Percentiles rank a stretch among this genome's conserved stretches.
These are phyloP conservation scores for Dalechampia spathulata DNA, from an alignment of 441 rosid genomes.

Conservation along the genomic window DNA sequence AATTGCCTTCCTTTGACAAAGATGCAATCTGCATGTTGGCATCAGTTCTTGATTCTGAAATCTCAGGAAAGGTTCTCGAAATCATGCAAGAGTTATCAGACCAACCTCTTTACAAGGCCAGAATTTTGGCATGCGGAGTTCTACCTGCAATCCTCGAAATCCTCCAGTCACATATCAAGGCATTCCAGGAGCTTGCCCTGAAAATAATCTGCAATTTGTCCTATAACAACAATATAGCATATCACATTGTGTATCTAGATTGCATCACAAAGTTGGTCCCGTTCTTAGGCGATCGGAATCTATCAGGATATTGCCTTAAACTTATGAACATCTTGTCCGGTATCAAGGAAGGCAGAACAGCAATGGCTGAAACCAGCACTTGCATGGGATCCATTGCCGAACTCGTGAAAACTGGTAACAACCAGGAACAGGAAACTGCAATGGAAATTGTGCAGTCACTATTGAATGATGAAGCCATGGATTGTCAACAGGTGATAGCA, in stretches of 20 bases:
- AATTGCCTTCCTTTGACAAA: conserved; percentile 15
- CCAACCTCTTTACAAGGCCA: conserved; percentile 15
- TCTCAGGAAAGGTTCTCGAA: conserved; percentile 19
- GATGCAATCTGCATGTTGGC: conserved; percentile 23
- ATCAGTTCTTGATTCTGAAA: conserved; percentile 23
- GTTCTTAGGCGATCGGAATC: conserved; percentile 19
- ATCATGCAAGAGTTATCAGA: conserved; percentile 25
- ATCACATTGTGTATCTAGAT: conserved; percentile 31
- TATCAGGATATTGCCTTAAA: conserved; percentile 22
- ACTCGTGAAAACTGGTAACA: conserved; percentile 18
- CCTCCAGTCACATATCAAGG: conserved; percentile 16
- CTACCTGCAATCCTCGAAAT: conserved; percentile 27
- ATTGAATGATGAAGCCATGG: conserved; percentile 8
- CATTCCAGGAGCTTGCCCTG: conserved; percentile 18
- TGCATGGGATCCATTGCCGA: conserved; percentile 18
- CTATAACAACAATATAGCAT: conserved; percentile 10
- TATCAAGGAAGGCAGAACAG: conserved; percentile 20
- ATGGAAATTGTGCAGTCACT: conserved; percentile 19
- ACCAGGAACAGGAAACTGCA: conserved; percentile 23
- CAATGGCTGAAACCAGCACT: conserved; percentile 16
- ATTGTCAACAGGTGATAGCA: conserved; percentile 8
- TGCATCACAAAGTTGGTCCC: conserved; percentile 23
- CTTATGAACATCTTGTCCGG: conserved; percentile 23
- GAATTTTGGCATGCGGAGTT: conserved; percentile 18
- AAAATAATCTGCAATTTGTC: conserved; percentile 31